phyloP scores from a whole-genome alignment of 192 early-diverging fungal genomes.

The Nowakowskiella sp. region DNA sequence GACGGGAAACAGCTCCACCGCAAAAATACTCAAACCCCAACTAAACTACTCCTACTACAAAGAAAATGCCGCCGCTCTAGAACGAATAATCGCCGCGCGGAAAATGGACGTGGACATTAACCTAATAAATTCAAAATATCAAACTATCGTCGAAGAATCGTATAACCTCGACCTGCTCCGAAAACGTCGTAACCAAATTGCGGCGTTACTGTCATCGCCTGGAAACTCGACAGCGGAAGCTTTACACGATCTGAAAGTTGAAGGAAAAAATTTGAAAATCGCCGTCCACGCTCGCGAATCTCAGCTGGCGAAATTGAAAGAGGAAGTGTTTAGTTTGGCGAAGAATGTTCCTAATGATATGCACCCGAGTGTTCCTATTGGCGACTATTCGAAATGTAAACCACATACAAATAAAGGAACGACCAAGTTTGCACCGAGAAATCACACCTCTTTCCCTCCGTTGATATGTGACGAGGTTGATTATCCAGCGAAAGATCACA shows the following conservation, averaged over 20 bases:
- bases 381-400: constrained; percentile 59
- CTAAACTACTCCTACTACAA: constrained; percentile 59
- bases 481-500: constrained; percentile 58
- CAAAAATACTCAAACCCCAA: constrained; percentile 26
- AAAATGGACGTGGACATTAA: constrained; percentile 48
- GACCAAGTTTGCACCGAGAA: constrained; percentile 17
- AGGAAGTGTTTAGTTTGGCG: constrained; percentile 41
- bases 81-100: constrained; percentile 39
- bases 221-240: background rate
- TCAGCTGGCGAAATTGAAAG: constrained; percentile 39
- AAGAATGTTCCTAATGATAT: constrained; percentile 72
- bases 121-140: constrained; percentile 41
- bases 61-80: constrained; percentile 34
- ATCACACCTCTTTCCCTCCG: constrained; percentile 18
- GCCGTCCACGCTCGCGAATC: constrained; percentile 43
- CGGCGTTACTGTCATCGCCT: constrained; percentile 9
- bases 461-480: too few species aligned
- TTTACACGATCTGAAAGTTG: constrained; percentile 23
- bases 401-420: constrained; percentile 39
- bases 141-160: constrained; percentile 28
- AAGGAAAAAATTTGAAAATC: constrained; percentile 55
- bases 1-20: too few species aligned
- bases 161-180: constrained; percentile 38
- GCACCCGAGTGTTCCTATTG: constrained; percentile 64
- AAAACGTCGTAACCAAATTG: constrained; percentile 33